Conservation (phyloP, 768 basidiomycete genomes). For the Kwoniella dejecticola region DNA sequence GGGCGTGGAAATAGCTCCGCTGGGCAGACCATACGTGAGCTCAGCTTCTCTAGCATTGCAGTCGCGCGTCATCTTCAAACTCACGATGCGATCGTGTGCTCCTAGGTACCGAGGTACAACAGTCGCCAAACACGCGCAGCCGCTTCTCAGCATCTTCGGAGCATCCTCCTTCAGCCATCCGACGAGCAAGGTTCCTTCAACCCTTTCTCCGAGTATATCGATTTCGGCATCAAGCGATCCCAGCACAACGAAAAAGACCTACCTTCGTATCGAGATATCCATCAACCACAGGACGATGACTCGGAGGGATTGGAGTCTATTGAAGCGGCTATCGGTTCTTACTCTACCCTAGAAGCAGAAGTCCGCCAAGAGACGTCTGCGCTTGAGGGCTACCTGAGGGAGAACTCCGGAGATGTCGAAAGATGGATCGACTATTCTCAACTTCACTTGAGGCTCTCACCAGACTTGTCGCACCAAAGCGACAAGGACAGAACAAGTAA, state of each 20-base stretch:
- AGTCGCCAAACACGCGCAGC: conserved; percentile 19
- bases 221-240: not conserved
- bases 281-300: conserved; percentile 11
- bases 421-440: conserved; percentile 52
- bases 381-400: conserved; percentile 38
- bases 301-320: conserved; percentile 1
- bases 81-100: not conserved
- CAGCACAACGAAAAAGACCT: not conserved
- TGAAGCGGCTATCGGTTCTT: conserved; percentile 11
- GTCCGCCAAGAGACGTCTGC: conserved; percentile 19
- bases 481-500: conserved; percentile 5
- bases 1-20: conserved; percentile 31
- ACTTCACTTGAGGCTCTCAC: conserved; percentile 34
- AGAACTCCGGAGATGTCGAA: conserved; percentile 40
- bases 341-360: conserved; percentile 25
- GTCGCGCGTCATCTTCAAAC: too few species aligned
- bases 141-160: conserved; percentile 14
- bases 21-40: conserved; percentile 31
- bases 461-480: conserved; percentile 30
- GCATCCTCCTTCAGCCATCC: conserved; percentile 19
- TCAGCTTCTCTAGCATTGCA: too few species aligned
- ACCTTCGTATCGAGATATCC: conserved; percentile 19
- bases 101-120: conserved; percentile 35
- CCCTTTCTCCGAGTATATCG: conserved; percentile 1
- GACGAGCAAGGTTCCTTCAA: not conserved